These are phyloP conservation scores for Lactifluus pinguis DNA, from an alignment of 768 basidiomycete species.

Conservation along the genomic window DNA sequence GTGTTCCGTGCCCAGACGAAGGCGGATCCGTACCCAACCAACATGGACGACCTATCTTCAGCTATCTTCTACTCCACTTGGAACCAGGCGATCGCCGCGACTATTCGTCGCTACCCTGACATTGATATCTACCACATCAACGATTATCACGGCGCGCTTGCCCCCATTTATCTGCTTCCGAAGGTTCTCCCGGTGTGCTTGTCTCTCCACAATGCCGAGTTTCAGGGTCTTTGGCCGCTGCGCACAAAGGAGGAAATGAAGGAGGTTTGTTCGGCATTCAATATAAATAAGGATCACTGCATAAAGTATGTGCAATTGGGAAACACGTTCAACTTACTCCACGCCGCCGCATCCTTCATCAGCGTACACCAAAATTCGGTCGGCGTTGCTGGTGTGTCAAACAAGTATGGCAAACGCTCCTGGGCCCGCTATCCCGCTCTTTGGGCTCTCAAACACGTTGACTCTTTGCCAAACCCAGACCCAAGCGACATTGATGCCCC, in stretches of 20 bases:
- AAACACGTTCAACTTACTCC: slow-evolving; percentile 93
- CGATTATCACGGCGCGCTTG: slow-evolving; percentile 91
- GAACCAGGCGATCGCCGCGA: slow-evolving; percentile 94
- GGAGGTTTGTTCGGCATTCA: slow-evolving; percentile 96
- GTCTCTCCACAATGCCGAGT: slow-evolving; percentile 94
- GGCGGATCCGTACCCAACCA: slow-evolving; percentile 89
- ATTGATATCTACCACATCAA: slow-evolving; percentile 95
- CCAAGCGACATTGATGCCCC: slow-evolving; percentile 91
- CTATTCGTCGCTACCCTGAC: slow-evolving; percentile 75
- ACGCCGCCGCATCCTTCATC: slow-evolving; percentile 89
- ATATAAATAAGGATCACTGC: slow-evolving; percentile 92
- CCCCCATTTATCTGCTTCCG: slow-evolving; percentile 83
- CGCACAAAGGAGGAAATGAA: slow-evolving; percentile 98
- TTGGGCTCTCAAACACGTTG: slow-evolving; percentile 93
- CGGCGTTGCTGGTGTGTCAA: slow-evolving; percentile 93
- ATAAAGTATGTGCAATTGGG: slow-evolving; percentile 97
- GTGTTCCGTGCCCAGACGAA: slow-evolving; percentile 97
- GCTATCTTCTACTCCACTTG: slow-evolving; percentile 98
- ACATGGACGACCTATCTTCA: slow-evolving; percentile 94
- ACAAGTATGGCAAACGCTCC: slow-evolving; percentile 94
- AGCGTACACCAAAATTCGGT: slow-evolving; percentile 87
- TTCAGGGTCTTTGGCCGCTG: slow-evolving; percentile 94
- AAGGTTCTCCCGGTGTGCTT: slow-evolving; percentile 86
- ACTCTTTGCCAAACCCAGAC: slow-evolving; percentile 91
- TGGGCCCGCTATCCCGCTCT: slow-evolving; percentile 96